Evolutionary conservation across 2,329 filamentous ascomycete genomes (phyloP).

Genomic region (Hypoxylon sp.): DNA sequence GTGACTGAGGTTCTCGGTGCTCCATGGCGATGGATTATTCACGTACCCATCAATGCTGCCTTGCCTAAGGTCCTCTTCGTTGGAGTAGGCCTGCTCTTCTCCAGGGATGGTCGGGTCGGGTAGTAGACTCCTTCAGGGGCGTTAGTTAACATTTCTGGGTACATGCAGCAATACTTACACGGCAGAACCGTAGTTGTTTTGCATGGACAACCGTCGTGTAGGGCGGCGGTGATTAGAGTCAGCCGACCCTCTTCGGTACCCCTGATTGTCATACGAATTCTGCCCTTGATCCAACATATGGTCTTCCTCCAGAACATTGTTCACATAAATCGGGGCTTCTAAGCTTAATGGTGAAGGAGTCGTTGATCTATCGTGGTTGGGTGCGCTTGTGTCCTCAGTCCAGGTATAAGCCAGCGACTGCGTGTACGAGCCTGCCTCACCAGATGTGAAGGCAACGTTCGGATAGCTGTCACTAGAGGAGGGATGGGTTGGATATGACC

Average conservation of each 20-base stretch:
- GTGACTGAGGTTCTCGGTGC: neutral
- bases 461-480: neutral
- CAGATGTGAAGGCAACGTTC: neutral
- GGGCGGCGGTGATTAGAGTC: neutral
- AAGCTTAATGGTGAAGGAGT: neutral
- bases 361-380: neutral
- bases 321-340: neutral
- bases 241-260: neutral
- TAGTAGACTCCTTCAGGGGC: constrained; percentile 9
- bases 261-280: neutral
- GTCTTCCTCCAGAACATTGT: neutral
- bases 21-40: constrained; percentile 2
- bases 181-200: constrained; percentile 19
- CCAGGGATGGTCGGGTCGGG: neutral
- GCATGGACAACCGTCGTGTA: constrained; percentile 12
- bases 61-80: neutral
- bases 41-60: neutral
- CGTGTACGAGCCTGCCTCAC: neutral
- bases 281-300: neutral
- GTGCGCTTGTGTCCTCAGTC: neutral
- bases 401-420: neutral
- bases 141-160: constrained; percentile 9
- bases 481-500: neutral
- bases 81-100: neutral
- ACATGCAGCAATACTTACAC: constrained; percentile 17